A percentile compares a stretch with the other conserved stretches of the same genome.
These are phyloP conservation scores for Aspergillus diversus DNA, from an alignment of 495 filamentous ascomycete genomes.

Conservation along the genomic window DNA sequence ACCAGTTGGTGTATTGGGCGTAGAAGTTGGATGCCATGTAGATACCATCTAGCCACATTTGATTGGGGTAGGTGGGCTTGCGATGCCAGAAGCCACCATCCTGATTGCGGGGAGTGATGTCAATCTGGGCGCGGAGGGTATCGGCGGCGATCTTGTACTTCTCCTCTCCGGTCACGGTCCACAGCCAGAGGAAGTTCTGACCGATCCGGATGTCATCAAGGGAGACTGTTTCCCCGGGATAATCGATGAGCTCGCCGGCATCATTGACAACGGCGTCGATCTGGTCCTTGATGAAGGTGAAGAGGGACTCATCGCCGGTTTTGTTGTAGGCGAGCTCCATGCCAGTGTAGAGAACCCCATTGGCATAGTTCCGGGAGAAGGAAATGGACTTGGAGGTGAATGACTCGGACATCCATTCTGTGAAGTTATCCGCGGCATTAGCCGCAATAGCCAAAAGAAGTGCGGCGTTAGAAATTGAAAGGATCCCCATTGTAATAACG, in stretches of 20 bases:
- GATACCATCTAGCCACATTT: constrained; percentile 29
- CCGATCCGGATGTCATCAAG: constrained; percentile 25
- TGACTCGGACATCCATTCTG: constrained; percentile 11
- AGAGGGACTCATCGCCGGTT: constrained; percentile 8
- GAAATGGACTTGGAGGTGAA: constrained; percentile 10
- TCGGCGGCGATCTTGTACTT: constrained; percentile 22
- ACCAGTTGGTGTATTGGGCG: constrained; percentile 23
- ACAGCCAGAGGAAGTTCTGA: constrained; percentile 18
- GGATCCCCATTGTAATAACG: background rate
- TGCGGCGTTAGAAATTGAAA: background rate
- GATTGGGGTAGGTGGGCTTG: constrained; percentile 23
- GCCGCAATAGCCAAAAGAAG: constrained; percentile 10
- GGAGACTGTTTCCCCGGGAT: constrained; percentile 14
- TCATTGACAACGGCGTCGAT: constrained; percentile 18
- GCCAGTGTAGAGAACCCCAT: constrained; percentile 17
- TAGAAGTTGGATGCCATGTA: constrained; percentile 25
- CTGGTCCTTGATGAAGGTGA: constrained; percentile 18
- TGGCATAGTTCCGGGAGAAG: constrained; percentile 13
- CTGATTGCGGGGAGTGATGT: constrained; percentile 21
- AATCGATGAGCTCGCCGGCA: constrained; percentile 12
- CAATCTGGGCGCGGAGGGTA: constrained; percentile 18
- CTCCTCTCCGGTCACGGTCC: constrained; percentile 19
- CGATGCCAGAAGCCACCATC: constrained; percentile 25
- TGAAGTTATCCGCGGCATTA: constrained; percentile 7
- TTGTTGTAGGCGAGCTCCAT: constrained; percentile 27